Evolutionary conservation across 306 rosid genomes (phyloP).

Genomic region (Cucurbita argyrosperma): DNA sequence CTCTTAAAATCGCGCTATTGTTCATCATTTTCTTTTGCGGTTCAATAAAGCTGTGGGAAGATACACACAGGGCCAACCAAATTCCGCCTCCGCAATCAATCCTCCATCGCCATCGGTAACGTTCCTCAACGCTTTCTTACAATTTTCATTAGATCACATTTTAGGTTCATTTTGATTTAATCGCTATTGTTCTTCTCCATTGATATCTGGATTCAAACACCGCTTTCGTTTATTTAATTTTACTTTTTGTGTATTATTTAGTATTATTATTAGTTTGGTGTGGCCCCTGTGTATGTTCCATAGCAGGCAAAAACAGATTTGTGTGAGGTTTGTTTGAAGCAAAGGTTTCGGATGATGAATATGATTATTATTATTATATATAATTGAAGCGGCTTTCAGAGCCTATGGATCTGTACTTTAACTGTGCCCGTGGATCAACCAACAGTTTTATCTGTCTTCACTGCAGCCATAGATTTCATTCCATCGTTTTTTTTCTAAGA

Average conservation of each 20-base stretch:
- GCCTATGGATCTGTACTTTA: neutral
- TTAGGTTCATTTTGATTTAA: neutral
- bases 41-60: constrained; percentile 99
- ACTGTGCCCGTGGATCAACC: constrained; percentile 6
- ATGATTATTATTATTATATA: neutral
- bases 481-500: neutral
- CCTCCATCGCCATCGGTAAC: neutral
- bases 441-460: neutral
- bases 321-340: neutral
- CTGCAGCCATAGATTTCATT: constrained; percentile 1
- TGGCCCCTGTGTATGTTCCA: constrained; percentile 10
- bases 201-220: neutral
- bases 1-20: neutral
- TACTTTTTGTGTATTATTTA: neutral
- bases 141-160: neutral
- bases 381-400: neutral
- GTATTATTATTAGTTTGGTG: neutral
- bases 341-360: neutral
- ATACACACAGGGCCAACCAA: constrained; percentile 57
- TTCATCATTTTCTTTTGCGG: constrained; percentile 33
- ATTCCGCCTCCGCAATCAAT: neutral
- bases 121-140: neutral
- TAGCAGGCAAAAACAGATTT: constrained; percentile 6
- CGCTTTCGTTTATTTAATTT: neutral
- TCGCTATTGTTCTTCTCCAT: neutral